phyloP scores from a whole-genome alignment of 208 protist genomes.

The Trypanosoma rangeli region DNA sequence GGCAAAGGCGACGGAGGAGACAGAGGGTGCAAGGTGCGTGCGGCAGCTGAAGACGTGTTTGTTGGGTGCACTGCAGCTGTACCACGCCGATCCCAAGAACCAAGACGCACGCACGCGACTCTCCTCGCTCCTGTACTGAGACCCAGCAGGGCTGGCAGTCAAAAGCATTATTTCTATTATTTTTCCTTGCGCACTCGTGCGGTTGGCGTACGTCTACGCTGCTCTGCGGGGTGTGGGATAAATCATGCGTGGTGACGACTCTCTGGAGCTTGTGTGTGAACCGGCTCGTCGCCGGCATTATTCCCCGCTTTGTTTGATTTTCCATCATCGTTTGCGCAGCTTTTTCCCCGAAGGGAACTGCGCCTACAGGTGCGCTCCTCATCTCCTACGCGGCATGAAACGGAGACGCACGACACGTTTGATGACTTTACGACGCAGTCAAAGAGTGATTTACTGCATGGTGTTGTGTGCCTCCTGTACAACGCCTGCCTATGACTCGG shows the following conservation, averaged over 20 bases:
- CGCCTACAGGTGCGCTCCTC: too few relatives aligned
- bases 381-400: not conserved
- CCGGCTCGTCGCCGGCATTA: too few relatives aligned
- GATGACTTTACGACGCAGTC: not conserved
- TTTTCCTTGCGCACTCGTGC: too few relatives aligned
- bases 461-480: conserved; percentile 37
- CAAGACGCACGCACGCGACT: conserved; percentile 64
- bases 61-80: conserved; percentile 65
- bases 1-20: conserved; percentile 1
- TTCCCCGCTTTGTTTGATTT: too few relatives aligned
- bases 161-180: too few relatives aligned
- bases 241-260: too few relatives aligned
- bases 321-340: too few relatives aligned
- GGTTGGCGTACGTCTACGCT: too few relatives aligned
- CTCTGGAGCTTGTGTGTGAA: too few relatives aligned
- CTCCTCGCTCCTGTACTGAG: conserved; percentile 71
- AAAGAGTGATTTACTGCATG: conserved; percentile 15
- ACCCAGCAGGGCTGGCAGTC: not conserved
- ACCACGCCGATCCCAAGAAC: conserved; percentile 57
- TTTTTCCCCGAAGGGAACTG: too few relatives aligned
- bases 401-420: not conserved
- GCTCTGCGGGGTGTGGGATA: too few relatives aligned
- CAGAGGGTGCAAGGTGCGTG: conserved; percentile 32
- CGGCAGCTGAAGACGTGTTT: conserved; percentile 60
- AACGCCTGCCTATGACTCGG: not conserved